Percentiles rank a stretch among this genome's conserved stretches.
Evolutionary conservation across 2,329 filamentous ascomycete genomes (phyloP).

Genomic region (Cladosporium austrohemisphaericum): DNA sequence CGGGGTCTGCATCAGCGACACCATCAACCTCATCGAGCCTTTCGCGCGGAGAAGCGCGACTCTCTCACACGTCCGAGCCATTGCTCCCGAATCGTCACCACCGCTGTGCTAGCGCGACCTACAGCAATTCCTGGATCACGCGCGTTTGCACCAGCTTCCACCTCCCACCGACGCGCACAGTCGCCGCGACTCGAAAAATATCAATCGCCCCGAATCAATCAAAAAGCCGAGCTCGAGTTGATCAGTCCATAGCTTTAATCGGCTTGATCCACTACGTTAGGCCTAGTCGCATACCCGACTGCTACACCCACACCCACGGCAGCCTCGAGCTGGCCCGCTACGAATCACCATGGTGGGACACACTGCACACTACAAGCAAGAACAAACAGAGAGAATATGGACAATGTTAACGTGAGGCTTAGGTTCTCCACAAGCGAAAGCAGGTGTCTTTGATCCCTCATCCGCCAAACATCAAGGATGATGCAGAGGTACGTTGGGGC

Average conservation of each 20-base stretch:
- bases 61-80: conserved; percentile 24
- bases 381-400: not conserved
- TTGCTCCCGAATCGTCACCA: conserved; percentile 39
- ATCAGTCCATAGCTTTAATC: conserved; percentile 10
- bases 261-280: conserved; percentile 1
- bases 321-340: not conserved
- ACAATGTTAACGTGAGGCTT: not conserved
- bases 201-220: not conserved
- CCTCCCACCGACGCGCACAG: conserved; percentile 1
- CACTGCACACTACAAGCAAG: not conserved
- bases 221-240: not conserved
- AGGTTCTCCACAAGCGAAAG: conserved; percentile 97
- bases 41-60: conserved; percentile 20
- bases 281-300: conserved; percentile 1
- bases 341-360: not conserved
- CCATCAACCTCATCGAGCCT: conserved; percentile 19
- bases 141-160: conserved; percentile 15
- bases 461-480: conserved; percentile 72
- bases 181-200: not conserved
- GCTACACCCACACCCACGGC: not conserved
- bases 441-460: conserved; percentile 77
- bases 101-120: conserved; percentile 89
- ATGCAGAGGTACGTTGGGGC: conserved; percentile 65
- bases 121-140: conserved; percentile 13
- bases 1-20: not conserved